A percentile compares a stretch with the other conserved stretches of the same genome.
phyloP scores from a whole-genome alignment of 2,329 filamentous ascomycete genomes.

The Clarireedia sp. region DNA sequence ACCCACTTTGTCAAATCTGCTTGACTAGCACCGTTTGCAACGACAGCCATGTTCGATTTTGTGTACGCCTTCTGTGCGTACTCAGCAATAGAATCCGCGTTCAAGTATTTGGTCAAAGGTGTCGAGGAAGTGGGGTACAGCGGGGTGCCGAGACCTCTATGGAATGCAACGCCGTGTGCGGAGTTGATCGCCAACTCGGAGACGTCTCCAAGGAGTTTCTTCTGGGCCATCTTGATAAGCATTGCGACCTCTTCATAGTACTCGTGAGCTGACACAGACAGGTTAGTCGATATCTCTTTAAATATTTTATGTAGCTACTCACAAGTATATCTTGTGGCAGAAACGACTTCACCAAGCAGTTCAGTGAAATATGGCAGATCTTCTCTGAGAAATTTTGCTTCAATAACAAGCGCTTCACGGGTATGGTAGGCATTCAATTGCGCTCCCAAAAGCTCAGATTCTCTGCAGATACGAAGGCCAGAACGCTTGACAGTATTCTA shows the following conservation, averaged over 20 bases:
- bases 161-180: constrained; percentile 81
- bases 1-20: constrained; percentile 80
- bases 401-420: constrained; percentile 84
- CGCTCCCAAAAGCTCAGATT: constrained; percentile 90
- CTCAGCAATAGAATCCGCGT: constrained; percentile 62
- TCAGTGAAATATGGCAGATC: constrained; percentile 98
- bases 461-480: constrained; percentile 85
- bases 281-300: not conserved
- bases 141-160: constrained; percentile 79
- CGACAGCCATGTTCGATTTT: constrained; percentile 84
- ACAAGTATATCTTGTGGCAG: constrained; percentile 79
- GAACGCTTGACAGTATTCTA: constrained; percentile 83
- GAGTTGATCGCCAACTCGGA: constrained; percentile 71
- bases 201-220: constrained; percentile 56
- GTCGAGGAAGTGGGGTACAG: constrained; percentile 65
- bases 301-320: constrained; percentile 30
- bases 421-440: constrained; percentile 83
- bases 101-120: constrained; percentile 72
- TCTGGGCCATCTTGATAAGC: constrained; percentile 70
- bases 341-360: constrained; percentile 84
- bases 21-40: constrained; percentile 79
- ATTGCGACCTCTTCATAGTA: constrained; percentile 81
- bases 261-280: constrained; percentile 60
- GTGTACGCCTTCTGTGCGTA: constrained; percentile 75
- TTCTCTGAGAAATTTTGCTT: constrained; percentile 90